Evolutionary conservation across 495 filamentous ascomycete species (phyloP), one percentile per base, ranked within the genome.

Genomic region (Collariella sp.): DNA sequence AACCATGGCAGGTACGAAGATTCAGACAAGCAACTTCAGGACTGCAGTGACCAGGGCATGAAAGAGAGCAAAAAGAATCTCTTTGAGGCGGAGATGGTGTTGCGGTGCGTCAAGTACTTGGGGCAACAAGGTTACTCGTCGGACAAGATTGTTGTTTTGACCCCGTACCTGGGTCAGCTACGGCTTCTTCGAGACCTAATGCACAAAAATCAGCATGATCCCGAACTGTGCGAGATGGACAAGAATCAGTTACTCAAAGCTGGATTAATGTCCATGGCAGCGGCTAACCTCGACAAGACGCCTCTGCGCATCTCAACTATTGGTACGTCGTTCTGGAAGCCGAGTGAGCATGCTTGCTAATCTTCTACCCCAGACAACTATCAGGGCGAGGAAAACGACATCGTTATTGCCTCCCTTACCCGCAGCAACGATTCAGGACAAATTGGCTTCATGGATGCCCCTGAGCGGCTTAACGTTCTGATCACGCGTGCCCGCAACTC

Each of bases 301-400:
- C 69, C 66, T 0, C 68, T 89, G 19, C 66, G 74, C 3, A 69
- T 89, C 0, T 85, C 86, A 0, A 87, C 87, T 0, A 83, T 90
- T 31, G 84, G 80, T 84, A 50, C 39, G 56, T 22, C n/a, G 3
- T 31, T 35, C 16, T 18, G 23, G 7, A 9, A 0, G 9, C 22
- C 0, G 18, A 13, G 13, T 10, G 11, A 39, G 33, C 16, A 13
- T 24, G 11, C 22, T 23, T 47, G 39, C 36, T 41, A 15, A 48
- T 24, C 0, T 2, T 7, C 15, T 9, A 13, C 15, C 45, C 1
- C 5, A 84, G 85, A 90, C 60, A 90, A 90, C 52, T 91, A 84
- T 54, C 87, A 90, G 64, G 87, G 87, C 3, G 86, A 91, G 57
- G 87, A 91, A 54, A 85, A 80, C 45, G 79, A 89, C 6, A 85